These are phyloP conservation scores for Phycomyces nitens DNA, from an alignment of 192 early-diverging fungal genomes.

Conservation along the genomic window DNA sequence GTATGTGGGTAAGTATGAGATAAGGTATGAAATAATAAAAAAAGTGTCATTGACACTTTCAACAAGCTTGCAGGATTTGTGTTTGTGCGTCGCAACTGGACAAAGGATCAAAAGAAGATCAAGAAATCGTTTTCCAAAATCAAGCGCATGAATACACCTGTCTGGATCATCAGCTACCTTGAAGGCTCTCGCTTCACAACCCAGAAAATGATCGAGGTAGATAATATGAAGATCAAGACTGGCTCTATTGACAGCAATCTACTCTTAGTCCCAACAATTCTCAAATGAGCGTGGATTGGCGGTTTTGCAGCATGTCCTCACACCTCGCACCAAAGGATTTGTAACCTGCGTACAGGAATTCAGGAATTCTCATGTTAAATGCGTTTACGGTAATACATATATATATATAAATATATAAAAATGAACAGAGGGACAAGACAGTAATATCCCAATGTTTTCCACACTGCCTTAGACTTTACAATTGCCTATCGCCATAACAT, in stretches of 20 bases:
- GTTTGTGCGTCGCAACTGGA: conserved; percentile 56
- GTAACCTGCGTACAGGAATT: conserved; percentile 50
- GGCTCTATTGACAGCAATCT: neutral
- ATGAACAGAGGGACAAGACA: too few species aligned
- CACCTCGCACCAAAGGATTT: conserved; percentile 57
- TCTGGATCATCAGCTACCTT: conserved; percentile 54
- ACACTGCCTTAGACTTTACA: conserved; percentile 40
- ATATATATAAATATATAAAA: neutral
- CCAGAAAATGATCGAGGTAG: conserved; percentile 41
- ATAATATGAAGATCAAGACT: neutral
- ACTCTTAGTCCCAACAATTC: conserved; percentile 41
- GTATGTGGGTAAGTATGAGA: conserved; percentile 48
- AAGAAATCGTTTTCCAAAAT: conserved; percentile 48
- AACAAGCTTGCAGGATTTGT: conserved; percentile 51
- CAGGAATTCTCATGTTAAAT: conserved; percentile 50
- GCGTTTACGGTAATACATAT: conserved; percentile 48
- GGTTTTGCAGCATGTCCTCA: conserved; percentile 44
- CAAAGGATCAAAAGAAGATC: conserved; percentile 47
- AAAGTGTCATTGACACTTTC: neutral
- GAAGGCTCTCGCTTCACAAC: conserved; percentile 53
- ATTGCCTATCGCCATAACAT: conserved; percentile 45
- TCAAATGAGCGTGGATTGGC: conserved; percentile 41
- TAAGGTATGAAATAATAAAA: neutral
- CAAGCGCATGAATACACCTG: conserved; percentile 45
- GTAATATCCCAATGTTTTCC: too few species aligned